These are phyloP conservation scores for Oehlia diaphana DNA, from an alignment of 192 early-diverging fungal species.

Conservation along the genomic window DNA sequence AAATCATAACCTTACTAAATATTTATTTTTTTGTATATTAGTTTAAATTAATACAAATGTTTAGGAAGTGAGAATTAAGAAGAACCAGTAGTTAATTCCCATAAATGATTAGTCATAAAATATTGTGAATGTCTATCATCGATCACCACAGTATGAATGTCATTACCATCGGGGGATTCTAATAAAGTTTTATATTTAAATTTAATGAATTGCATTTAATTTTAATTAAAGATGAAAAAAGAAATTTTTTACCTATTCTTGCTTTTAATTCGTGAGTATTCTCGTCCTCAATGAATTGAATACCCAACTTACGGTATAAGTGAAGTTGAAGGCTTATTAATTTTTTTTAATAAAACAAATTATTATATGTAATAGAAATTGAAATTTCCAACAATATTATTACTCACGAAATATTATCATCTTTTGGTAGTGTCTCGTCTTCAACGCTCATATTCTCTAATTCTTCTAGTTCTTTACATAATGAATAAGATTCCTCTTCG, in stretches of 20 bases:
- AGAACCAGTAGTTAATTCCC: too few relatives aligned
- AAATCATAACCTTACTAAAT: too few relatives aligned
- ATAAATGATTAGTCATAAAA: too few relatives aligned
- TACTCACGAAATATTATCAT: background rate
- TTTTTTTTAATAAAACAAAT: background rate
- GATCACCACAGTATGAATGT: background rate
- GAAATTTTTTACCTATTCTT: background rate
- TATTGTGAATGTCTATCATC: background rate
- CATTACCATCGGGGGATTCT: background rate
- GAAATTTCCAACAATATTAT: background rate
- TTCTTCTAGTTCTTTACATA: conserved; percentile 1
- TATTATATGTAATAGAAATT: background rate
- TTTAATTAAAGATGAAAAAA: background rate
- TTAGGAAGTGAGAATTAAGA: background rate
- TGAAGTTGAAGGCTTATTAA: conserved; percentile 3
- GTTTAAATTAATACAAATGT: background rate
- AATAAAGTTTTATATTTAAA: background rate
- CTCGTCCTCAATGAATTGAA: background rate
- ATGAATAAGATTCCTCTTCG: background rate
- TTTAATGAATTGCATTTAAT: background rate
- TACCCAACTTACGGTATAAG: background rate
- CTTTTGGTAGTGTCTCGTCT: background rate
- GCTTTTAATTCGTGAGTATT: background rate
- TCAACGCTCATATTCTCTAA: background rate
- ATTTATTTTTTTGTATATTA: too few relatives aligned